Base-by-base conservation (phyloP, 164 flowering plant species). In the Buxus sempervirens region DNA sequence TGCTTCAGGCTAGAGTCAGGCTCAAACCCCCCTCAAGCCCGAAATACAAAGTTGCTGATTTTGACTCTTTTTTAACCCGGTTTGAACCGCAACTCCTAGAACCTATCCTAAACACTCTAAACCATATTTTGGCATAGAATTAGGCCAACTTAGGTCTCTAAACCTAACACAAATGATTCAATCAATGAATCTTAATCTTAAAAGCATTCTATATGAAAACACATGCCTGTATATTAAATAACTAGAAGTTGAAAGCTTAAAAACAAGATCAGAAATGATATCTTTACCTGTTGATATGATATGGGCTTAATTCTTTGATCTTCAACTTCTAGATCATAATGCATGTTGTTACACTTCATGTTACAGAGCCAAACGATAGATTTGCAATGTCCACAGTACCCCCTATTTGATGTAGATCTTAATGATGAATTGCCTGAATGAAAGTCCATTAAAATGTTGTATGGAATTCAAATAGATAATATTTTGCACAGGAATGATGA, bases 301-400 rank as follows among this genome's bases (percentile, higher is more conserved):
- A 85, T 24, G 60, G 81, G 88, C 76, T 71, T 81, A 55, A 89
- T 72, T 63, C 67, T 78, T 55, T 68, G 85, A 61, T 64, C 71
- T 62, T 58, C 70, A 51, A 36, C 60, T 48, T 73, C 70, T 45
- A 26, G 36, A 38, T 64, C 62, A 63, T 36, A n/a, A 54, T 66
- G 73, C 54, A 57, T 19, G 42, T 75, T 80, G 15, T 80, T 54
- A 73, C 93, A 89, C 70, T 74, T 80, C 72, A 75, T 66, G 74
- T 76, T 78, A 60, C 26, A 72, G 15, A 86, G 85, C 96, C 96
- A 93, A 69, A 90, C 87, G 28, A 90, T 66, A 15, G 85, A 67
- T 41, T 73, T 58, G 74, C 98, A 90, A 20, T 70, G 75, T 60
- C 68, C 25, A 70, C 96, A 90, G 69, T 82, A 89, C 62, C 92